Evolutionary conservation across 768 basidiomycete species (phyloP).

Genomic region (Amanita subjunquillea): DNA sequence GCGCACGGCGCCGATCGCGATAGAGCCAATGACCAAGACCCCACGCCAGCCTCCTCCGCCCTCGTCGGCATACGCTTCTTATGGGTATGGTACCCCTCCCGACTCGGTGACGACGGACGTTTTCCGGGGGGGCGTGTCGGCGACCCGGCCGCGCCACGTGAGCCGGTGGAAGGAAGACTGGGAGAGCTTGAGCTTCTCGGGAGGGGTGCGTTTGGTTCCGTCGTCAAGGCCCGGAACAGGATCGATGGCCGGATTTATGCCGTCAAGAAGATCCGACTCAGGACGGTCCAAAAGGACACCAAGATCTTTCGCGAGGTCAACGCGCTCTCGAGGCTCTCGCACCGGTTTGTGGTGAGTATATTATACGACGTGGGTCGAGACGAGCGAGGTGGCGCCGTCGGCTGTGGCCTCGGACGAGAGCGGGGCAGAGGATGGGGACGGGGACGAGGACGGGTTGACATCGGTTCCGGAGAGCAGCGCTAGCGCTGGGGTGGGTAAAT

Average conservation of each 20-base stretch:
- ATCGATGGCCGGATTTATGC: slow-evolving; percentile 76
- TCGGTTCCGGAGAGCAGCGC: slow-evolving; percentile 30
- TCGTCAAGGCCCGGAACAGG: slow-evolving; percentile 87
- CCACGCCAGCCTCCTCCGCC: slow-evolving; percentile 16
- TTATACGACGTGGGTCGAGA: slow-evolving; percentile 87
- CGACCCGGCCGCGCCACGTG: slow-evolving; percentile 31
- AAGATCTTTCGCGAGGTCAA: slow-evolving; percentile 91
- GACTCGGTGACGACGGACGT: slow-evolving; percentile 44
- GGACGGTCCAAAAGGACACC: slow-evolving; percentile 66
- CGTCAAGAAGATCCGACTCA: slow-evolving; percentile 84
- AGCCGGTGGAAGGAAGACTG: slow-evolving; percentile 92
- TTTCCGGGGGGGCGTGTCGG: slow-evolving; percentile 30
- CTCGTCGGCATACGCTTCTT: slow-evolving; percentile 8
- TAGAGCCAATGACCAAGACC: too few species aligned
- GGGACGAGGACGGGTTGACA: slow-evolving; percentile 32
- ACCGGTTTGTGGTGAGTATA: slow-evolving; percentile 89
- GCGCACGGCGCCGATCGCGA: slow-evolving; percentile 6
- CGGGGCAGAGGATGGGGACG: slow-evolving; percentile 22
- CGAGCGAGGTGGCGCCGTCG: slow-evolving; percentile 36
- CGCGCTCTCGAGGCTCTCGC: slow-evolving; percentile 76
- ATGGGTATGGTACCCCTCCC: slow-evolving; percentile 36
- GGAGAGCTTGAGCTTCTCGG: slow-evolving; percentile 89
- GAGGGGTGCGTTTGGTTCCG: slow-evolving; percentile 86
- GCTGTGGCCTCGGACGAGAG: slow-evolving; percentile 47
- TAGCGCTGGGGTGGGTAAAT: neutral